Evolutionary conservation across 768 basidiomycete genomes (phyloP).

Genomic region (Pleurotus cornucopiae): DNA sequence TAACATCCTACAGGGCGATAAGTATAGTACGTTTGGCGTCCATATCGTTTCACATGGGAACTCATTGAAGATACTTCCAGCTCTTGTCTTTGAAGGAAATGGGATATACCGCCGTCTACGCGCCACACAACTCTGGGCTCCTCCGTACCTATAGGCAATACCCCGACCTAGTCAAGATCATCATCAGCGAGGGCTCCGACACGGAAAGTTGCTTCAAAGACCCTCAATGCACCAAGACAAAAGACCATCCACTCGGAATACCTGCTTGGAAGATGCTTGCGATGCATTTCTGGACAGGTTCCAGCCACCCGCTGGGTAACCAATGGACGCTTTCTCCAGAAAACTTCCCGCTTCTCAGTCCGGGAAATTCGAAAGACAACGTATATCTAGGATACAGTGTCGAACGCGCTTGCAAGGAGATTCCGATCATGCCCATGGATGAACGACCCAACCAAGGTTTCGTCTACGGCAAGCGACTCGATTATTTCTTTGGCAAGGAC

Average conservation of each 20-base stretch:
- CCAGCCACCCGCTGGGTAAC: constrained; percentile 15
- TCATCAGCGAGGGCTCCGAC: constrained; percentile 7
- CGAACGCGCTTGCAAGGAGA: constrained; percentile 21
- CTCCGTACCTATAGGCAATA: constrained; percentile 13
- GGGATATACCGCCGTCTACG: constrained; percentile 14
- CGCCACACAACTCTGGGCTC: background rate
- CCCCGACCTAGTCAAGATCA: constrained; percentile 26
- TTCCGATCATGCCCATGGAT: constrained; percentile 19
- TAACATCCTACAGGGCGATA: constrained; percentile 14
- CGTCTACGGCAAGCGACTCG: constrained; percentile 25
- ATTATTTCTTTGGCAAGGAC: constrained; percentile 16
- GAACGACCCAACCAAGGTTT: constrained; percentile 23
- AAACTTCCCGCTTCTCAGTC: constrained; percentile 9
- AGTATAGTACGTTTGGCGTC: constrained; percentile 15
- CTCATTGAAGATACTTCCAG: constrained; percentile 11
- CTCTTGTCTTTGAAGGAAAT: constrained; percentile 19
- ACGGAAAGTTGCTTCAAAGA: background rate
- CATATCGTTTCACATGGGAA: background rate
- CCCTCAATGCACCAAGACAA: constrained; percentile 20
- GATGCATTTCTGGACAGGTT: constrained; percentile 21
- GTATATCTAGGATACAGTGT: constrained; percentile 24
- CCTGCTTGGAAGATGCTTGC: constrained; percentile 33
- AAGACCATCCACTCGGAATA: constrained; percentile 26
- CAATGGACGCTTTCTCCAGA: constrained; percentile 31
- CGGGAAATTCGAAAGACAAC: background rate